Conservation (phyloP, 352 stramenopile species). For the Phytopythium montanum region DNA sequence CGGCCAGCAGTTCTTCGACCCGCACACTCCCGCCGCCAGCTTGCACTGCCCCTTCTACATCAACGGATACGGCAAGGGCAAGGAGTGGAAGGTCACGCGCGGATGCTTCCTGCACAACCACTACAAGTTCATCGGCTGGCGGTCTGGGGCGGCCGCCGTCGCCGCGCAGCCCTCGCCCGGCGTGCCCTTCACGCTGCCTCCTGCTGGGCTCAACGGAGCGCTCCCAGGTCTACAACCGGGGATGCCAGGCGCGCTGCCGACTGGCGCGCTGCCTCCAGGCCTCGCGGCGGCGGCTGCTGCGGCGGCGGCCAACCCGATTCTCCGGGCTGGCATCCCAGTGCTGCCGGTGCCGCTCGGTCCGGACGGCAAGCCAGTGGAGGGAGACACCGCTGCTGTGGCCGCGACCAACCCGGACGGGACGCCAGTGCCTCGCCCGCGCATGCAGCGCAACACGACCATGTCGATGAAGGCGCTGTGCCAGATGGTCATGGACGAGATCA, state of each 20-base stretch:
- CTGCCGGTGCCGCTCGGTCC: neutral
- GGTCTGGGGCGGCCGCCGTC: constrained; percentile 13
- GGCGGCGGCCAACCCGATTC: neutral
- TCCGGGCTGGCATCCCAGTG: neutral
- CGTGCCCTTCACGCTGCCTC: constrained; percentile 7
- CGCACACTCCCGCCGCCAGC: constrained; percentile 36
- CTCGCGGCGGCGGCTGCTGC: neutral
- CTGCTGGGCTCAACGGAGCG: neutral
- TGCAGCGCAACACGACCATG: constrained; percentile 76
- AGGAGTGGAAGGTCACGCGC: constrained; percentile 69
- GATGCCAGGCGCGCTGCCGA: neutral
- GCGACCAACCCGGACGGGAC: neutral
- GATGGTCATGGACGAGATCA: constrained; percentile 68
- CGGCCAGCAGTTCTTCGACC: constrained; percentile 74
- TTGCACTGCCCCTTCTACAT: constrained; percentile 79
- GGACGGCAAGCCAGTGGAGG: neutral
- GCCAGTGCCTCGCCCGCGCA: constrained; percentile 10
- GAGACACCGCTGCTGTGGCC: neutral
- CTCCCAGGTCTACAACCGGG: neutral
- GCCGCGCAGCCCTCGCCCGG: neutral
- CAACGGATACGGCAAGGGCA: constrained; percentile 68
- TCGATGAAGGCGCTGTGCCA: constrained; percentile 74
- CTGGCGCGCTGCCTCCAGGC: constrained; percentile 2
- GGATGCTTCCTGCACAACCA: constrained; percentile 80
- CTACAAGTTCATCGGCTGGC: constrained; percentile 82